Conservation (phyloP, 208 protist species). For the Naegleria fowleri region DNA sequence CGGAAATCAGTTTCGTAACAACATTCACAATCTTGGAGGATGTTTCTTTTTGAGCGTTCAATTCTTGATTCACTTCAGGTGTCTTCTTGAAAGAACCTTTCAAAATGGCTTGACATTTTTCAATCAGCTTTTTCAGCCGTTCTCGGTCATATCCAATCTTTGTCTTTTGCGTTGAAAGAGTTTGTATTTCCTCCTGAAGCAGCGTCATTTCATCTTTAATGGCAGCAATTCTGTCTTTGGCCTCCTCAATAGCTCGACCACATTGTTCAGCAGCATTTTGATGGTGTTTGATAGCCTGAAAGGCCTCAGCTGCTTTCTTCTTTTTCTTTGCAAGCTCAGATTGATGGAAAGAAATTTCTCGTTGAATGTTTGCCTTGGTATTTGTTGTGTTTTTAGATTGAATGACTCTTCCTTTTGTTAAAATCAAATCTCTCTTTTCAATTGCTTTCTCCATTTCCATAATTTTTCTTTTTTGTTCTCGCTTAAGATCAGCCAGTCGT, state of each 20-base stretch:
- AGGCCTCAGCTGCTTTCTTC: constrained; percentile 68
- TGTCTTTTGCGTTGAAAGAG: neutral
- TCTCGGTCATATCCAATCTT: neutral
- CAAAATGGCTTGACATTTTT: neutral
- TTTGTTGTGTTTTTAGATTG: constrained; percentile 56
- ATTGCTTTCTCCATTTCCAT: constrained; percentile 88
- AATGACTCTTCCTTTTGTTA: constrained; percentile 74
- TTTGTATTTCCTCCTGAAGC: neutral
- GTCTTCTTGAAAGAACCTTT: neutral
- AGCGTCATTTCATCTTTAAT: neutral
- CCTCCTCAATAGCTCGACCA: neutral
- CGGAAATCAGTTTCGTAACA: neutral
- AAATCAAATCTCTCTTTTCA: constrained; percentile 79
- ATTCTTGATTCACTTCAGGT: neutral
- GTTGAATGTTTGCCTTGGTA: constrained; percentile 68
- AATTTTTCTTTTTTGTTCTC: constrained; percentile 80
- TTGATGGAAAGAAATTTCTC: constrained; percentile 71
- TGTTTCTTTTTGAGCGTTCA: neutral
- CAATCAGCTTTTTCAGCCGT: neutral
- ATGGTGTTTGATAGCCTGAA: constrained; percentile 66
- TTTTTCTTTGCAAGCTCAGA: constrained; percentile 74
- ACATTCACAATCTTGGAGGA: neutral
- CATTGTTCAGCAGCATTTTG: constrained; percentile 67
- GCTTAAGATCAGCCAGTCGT: constrained; percentile 73
- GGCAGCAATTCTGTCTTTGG: neutral